Evolutionary conservation across 345 rosid species (phyloP), one percentile per base, ranked within the genome.

Genomic region (Eucalyptus globulus): DNA sequence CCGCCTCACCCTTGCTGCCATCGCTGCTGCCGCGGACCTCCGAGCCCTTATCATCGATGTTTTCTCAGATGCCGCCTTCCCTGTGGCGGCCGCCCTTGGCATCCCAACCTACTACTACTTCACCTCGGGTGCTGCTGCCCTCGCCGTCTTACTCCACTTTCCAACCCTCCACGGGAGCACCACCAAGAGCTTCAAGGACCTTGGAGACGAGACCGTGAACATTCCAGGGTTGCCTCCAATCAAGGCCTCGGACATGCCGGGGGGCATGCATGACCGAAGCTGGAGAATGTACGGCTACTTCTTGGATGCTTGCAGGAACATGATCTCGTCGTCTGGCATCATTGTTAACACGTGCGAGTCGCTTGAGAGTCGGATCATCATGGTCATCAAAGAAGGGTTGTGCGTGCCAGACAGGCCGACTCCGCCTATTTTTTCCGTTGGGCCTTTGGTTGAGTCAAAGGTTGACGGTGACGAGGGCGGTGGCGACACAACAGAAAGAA

Each of bases 81-180:
- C 86, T 34, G 89, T 93, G 24, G 87, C 91, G 11, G 72, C 89
- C 1, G 43, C 34, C 15, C 93, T 93, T 27, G 47, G 81, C 17
- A 86, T 91, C 31, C 94, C 92, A 0, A 56, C 91, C 11, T 93
- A 92, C 89, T 91, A 80, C 69, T 93, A 87, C 92, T 87, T 22
- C 90, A 90, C 92, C 27, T 17, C 91, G 1, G 83, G 86, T 15
- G 92, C 88, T 1, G 87, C 65, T 11, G 58, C 86, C 50, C 90
- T 93, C 22, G 90, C 93, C 19, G 12, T 13, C 22, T 60, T 87
- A 4, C 92, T 93, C 88, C 49, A 91, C 47, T 27, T 87, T 8
- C 92, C 91, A 6, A 62, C 87, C 11, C 80, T 54, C 26, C 62
- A 87, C 44, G 53, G 88, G 34, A 89, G 31, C 34, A 31, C 51